A percentile compares a stretch with the other conserved stretches of the same genome.
phyloP scores from a whole-genome alignment of 495 filamentous ascomycete species.

The Pyrenopolyporus hunteri region DNA sequence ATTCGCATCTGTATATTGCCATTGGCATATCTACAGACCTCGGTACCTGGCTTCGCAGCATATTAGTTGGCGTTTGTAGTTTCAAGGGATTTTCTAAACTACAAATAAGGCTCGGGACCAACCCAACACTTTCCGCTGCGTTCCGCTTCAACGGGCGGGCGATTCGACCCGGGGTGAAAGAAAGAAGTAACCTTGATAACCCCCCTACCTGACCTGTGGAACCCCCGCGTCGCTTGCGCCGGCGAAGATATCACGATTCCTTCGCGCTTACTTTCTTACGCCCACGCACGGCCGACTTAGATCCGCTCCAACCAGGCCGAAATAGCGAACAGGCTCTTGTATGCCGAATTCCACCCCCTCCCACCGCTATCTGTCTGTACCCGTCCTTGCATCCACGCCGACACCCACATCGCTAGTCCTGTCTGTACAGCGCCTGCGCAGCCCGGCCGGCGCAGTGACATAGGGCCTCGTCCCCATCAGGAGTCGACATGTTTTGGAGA shows the following conservation, averaged over 20 bases:
- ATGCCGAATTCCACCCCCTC: slow-evolving; percentile 21
- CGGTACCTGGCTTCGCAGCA: slow-evolving; percentile 2
- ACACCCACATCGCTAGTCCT: neutral
- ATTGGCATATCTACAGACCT: slow-evolving; percentile 7
- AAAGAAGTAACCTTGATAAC: slow-evolving; percentile 1
- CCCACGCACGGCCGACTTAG: neutral
- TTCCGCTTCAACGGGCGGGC: slow-evolving; percentile 16
- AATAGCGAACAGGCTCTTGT: slow-evolving; percentile 13
- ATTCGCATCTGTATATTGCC: slow-evolving; percentile 2
- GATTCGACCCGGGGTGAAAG: slow-evolving; percentile 4
- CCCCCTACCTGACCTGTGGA: neutral
- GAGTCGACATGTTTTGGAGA: slow-evolving; percentile 91
- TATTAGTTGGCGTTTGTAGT: slow-evolving; percentile 9
- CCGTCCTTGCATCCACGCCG: neutral
- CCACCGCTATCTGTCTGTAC: slow-evolving; percentile 1
- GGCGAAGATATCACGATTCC: slow-evolving; percentile 21
- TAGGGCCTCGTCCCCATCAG: slow-evolving; percentile 36
- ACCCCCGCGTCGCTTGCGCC: slow-evolving; percentile 11
- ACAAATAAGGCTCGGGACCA: slow-evolving; percentile 2
- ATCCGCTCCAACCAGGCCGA: slow-evolving; percentile 2
- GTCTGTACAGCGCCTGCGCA: slow-evolving; percentile 23
- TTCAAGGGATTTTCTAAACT: neutral
- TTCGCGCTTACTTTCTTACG: neutral
- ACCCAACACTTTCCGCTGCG: slow-evolving; percentile 1
- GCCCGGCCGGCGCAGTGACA: slow-evolving; percentile 47